Evolutionary conservation across 345 rosid species (phyloP), one percentile per base, ranked within the genome.

Genomic region (Hirschfeldia incana): DNA sequence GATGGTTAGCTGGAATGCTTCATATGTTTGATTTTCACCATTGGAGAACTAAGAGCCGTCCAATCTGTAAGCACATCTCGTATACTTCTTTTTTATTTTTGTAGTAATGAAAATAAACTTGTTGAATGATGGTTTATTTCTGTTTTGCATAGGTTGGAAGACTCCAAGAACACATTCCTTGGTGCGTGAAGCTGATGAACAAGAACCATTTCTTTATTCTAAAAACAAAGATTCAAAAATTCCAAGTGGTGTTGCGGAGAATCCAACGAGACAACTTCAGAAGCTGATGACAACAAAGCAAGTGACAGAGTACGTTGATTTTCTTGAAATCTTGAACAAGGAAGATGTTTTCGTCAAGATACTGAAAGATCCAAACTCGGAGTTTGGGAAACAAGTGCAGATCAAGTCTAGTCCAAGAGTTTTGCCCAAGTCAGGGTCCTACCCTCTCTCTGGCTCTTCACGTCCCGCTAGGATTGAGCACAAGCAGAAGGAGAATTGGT

Each of bases 401-500:
- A 79, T 82, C 65, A 84, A 69, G 77, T 75, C 85, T 51, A 70
- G 77, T 77, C 76, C 83, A 28, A 79, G 67, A 53, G 85, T 77
- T 61, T 80, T 95, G 49, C 85, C 78, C 12, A 92, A 87, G 79
- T 91, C 98, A 64, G 91, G 87, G 12, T 93, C 98, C 51, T 95
- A 89, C 88, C 98, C 99, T 2, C 44, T 84, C 8, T 57, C 87
- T 27, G 81, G 79, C 61, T 77, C 80, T 49, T 81, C 88, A 2
- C 74, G 78, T 39, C 88, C 92, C 7, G 86, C 84, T 79, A 88
- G 85, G 30, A 87, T 95, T 36, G 86, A 90, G 62, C 89, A 90
- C 83, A 95, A 95, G 88, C 85, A 80, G 81, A 84, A 69, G 12
- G 99, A 95, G 80, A 72, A 78, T 75, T 91, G 97, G 99, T 84